phyloP scores from a whole-genome alignment of 2,329 filamentous ascomycete species.

The Laburnicola sp. region DNA sequence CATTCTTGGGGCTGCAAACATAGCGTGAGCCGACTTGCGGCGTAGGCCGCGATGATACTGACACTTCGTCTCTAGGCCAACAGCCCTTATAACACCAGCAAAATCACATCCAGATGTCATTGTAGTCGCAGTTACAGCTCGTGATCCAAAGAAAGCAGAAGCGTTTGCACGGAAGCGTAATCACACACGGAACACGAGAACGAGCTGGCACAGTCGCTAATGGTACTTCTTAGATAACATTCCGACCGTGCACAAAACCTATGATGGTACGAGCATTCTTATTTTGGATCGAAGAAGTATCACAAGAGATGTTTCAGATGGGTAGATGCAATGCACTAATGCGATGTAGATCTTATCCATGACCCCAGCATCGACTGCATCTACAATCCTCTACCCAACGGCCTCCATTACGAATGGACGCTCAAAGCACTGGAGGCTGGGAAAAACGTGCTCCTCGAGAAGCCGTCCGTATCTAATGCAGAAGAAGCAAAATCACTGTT shows the following conservation, averaged over 20 bases:
- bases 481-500: constrained; percentile 50
- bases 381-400: constrained; percentile 53
- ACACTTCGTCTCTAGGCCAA: constrained; percentile 33
- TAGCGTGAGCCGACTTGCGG: constrained; percentile 29
- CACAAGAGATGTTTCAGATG: too few species aligned
- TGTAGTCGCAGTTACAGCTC: constrained; percentile 57
- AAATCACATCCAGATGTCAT: constrained; percentile 59
- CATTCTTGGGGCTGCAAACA: constrained; percentile 42
- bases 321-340: background rate
- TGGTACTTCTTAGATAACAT: constrained; percentile 46
- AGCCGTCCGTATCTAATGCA: constrained; percentile 50
- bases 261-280: constrained; percentile 49
- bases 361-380: constrained; percentile 47
- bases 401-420: constrained; percentile 49
- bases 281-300: background rate
- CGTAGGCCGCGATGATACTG: background rate
- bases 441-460: constrained; percentile 54
- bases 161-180: constrained; percentile 52
- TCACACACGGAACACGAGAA: too few species aligned
- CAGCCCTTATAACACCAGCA: constrained; percentile 51
- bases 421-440: constrained; percentile 47
- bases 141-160: constrained; percentile 53
- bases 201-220: too few species aligned
- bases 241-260: constrained; percentile 53
- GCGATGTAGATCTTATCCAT: constrained; percentile 39